Evolutionary conservation across 768 basidiomycete species (phyloP).

Genomic region (Xerocomus brunneocitrinus): DNA sequence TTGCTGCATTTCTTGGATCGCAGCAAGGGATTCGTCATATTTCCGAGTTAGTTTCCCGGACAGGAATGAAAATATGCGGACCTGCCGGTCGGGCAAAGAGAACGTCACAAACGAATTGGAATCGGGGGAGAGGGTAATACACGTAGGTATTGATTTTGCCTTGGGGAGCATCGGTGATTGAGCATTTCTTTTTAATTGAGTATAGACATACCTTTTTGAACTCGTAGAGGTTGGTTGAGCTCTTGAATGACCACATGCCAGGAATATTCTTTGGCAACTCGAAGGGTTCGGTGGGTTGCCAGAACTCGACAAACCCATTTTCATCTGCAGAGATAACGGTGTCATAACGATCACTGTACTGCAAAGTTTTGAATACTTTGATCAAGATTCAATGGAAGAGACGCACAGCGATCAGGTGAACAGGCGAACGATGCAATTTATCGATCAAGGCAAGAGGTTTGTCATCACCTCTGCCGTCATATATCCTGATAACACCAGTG

Average conservation of each 20-base stretch:
- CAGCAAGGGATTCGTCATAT: slow-evolving; percentile 90
- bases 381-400: not conserved
- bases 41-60: slow-evolving; percentile 85
- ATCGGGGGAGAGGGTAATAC: slow-evolving; percentile 86
- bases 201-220: slow-evolving; percentile 80
- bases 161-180: slow-evolving; percentile 27
- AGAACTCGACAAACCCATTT: slow-evolving; percentile 93
- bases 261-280: slow-evolving; percentile 71
- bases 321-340: slow-evolving; percentile 94
- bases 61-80: slow-evolving; percentile 90
- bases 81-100: slow-evolving; percentile 89
- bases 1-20: slow-evolving; percentile 98
- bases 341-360: slow-evolving; percentile 92
- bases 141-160: slow-evolving; percentile 90
- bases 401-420: slow-evolving; percentile 86
- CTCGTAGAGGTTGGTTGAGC: slow-evolving; percentile 89
- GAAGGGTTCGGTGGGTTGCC: slow-evolving; percentile 89
- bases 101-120: slow-evolving; percentile 88
- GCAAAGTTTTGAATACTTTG: not conserved
- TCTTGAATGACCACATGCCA: slow-evolving; percentile 88
- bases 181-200: not conserved
- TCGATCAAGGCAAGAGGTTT: slow-evolving; percentile 72
- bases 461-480: slow-evolving; percentile 87
- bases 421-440: slow-evolving; percentile 79
- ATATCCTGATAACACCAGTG: slow-evolving; percentile 75